These are phyloP conservation scores for Penicillium nordicum DNA, from an alignment of 2,329 filamentous ascomycete species.

Conservation along the genomic window DNA sequence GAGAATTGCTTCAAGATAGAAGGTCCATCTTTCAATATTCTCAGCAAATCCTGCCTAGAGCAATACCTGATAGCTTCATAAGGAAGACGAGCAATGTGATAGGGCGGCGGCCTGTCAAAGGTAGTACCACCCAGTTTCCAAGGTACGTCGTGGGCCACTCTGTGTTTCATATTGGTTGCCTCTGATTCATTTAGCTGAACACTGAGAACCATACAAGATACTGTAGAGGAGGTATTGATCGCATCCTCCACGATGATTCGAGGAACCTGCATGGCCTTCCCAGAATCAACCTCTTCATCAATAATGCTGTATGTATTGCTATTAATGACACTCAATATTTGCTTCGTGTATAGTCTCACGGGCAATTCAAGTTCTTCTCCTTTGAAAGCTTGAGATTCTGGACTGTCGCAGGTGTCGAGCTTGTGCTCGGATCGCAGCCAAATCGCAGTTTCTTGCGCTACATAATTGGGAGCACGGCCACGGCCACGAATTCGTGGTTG, in stretches of 20 bases:
- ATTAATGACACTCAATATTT: constrained; percentile 41
- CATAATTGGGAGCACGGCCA: background rate
- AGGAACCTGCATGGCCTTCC: constrained; percentile 52
- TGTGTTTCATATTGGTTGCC: constrained; percentile 45
- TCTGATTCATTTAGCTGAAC: constrained; percentile 52
- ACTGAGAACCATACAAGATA: constrained; percentile 49
- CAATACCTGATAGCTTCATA: constrained; percentile 48
- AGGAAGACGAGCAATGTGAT: constrained; percentile 24
- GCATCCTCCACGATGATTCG: constrained; percentile 53
- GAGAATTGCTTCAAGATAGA: constrained; percentile 41
- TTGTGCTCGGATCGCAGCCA: background rate
- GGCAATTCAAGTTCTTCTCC: constrained; percentile 28
- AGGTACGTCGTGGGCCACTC: constrained; percentile 47
- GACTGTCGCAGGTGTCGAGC: background rate
- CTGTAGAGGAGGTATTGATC: constrained; percentile 36
- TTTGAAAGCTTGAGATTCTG: background rate
- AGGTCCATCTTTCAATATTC: constrained; percentile 41
- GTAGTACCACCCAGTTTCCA: constrained; percentile 42
- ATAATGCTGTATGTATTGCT: constrained; percentile 46
- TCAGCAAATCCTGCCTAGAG: constrained; percentile 50
- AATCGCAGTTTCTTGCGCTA: background rate
- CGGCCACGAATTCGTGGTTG: background rate
- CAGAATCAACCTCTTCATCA: constrained; percentile 46
- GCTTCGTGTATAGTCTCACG: constrained; percentile 37
- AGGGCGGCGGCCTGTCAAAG: constrained; percentile 48